Evolutionary conservation across 371 early-diverging fungal genomes (phyloP).

Genomic region (Lichtheimia ornata): DNA sequence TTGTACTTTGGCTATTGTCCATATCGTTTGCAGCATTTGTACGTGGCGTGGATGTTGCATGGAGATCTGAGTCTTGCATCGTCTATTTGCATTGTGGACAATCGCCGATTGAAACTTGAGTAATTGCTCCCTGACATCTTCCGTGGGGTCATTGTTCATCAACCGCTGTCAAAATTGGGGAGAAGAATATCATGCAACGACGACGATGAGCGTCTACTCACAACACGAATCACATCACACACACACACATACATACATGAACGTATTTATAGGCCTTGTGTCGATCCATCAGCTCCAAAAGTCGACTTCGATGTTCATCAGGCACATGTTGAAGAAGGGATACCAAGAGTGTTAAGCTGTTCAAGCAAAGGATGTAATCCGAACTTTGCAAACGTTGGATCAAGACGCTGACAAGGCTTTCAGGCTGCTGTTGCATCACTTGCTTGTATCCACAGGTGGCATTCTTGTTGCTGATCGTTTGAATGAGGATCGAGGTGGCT

Average conservation of each 20-base stretch:
- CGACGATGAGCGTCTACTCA: too few relatives aligned
- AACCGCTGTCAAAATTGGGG: constrained; percentile 29
- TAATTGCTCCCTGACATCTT: constrained; percentile 60
- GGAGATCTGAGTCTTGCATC: constrained; percentile 53
- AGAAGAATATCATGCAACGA: not conserved
- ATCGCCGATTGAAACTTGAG: constrained; percentile 67
- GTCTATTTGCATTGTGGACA: constrained; percentile 54
- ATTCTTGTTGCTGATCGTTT: constrained; percentile 56
- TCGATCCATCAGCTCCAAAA: constrained; percentile 48
- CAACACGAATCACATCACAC: not conserved
- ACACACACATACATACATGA: constrained; percentile 27
- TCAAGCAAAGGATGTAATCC: constrained; percentile 66
- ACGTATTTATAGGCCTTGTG: constrained; percentile 45
- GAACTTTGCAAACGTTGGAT: constrained; percentile 62
- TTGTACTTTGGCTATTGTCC: constrained; percentile 51
- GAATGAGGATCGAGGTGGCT: constrained; percentile 68
- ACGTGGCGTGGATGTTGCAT: constrained; percentile 49
- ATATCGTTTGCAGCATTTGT: constrained; percentile 58
- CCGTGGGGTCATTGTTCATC: constrained; percentile 62
- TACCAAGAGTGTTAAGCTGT: constrained; percentile 64
- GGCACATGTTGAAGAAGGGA: constrained; percentile 64
- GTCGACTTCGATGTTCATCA: constrained; percentile 48
- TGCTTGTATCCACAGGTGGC: constrained; percentile 7
- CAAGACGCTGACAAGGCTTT: constrained; percentile 53
- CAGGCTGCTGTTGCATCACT: constrained; percentile 31